Evolutionary conservation across 176 grass and related monocot species (phyloP).

Genomic region (Chrysopogon serrulatus): DNA sequence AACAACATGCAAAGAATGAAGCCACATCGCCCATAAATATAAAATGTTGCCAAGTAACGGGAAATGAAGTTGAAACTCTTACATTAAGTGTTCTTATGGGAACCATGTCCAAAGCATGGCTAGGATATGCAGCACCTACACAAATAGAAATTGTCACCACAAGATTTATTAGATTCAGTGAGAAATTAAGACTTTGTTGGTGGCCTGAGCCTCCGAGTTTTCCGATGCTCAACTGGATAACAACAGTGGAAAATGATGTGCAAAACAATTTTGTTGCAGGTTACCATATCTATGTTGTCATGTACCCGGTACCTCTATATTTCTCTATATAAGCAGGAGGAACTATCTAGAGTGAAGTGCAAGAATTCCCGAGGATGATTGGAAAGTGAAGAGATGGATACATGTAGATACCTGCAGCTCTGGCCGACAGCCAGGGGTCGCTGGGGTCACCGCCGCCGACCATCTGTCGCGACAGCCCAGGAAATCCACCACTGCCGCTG

Average conservation of each 20-base stretch:
- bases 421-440: background rate
- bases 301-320: background rate
- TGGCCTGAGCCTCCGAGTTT: background rate
- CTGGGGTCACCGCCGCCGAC: background rate
- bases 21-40: background rate
- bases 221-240: background rate
- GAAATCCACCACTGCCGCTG: background rate
- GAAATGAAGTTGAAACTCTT: slow-evolving; percentile 28
- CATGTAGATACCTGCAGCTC: slow-evolving; percentile 31
- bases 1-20: background rate
- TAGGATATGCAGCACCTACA: slow-evolving; percentile 55
- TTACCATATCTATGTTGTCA: background rate
- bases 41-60: background rate
- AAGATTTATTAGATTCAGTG: background rate
- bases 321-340: background rate
- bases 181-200: background rate
- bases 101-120: slow-evolving; percentile 37
- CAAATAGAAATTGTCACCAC: slow-evolving; percentile 19
- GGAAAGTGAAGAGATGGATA: background rate
- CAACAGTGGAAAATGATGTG: background rate
- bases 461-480: background rate
- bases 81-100: slow-evolving; percentile 42
- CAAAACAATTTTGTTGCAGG: background rate
- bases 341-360: background rate
- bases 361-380: background rate